phyloP scores from a whole-genome alignment of 805 yeast species.

The Starmerella stigmatis region DNA sequence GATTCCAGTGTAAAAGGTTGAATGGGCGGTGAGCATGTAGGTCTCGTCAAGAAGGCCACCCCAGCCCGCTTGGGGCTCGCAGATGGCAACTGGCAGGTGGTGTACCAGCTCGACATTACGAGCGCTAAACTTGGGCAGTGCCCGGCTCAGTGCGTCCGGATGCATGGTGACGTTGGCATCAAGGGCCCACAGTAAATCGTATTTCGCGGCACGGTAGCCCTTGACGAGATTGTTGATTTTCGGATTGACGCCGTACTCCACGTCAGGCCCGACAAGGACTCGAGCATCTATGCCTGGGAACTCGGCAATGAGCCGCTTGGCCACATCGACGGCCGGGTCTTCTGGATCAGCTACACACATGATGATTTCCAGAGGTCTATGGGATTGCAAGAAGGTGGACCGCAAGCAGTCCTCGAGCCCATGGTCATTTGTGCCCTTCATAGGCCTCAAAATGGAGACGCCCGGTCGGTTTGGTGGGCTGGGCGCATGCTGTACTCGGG shows the following conservation, averaged over 20 bases:
- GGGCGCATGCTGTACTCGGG: background rate
- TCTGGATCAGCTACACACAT: constrained; percentile 58
- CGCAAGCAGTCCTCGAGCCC: constrained; percentile 59
- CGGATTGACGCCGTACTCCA: constrained; percentile 68
- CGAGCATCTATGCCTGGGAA: constrained; percentile 51
- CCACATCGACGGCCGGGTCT: constrained; percentile 59
- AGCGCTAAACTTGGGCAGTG: constrained; percentile 41
- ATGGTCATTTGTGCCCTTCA: constrained; percentile 70
- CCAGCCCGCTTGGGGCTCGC: constrained; percentile 26
- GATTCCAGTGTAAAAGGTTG: constrained; percentile 71
- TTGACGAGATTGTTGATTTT: constrained; percentile 79
- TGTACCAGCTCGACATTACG: constrained; percentile 53
- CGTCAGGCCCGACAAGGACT: constrained; percentile 42
- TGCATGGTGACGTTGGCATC: constrained; percentile 78
- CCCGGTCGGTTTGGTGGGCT: constrained; percentile 31
- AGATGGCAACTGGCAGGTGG: constrained; percentile 50
- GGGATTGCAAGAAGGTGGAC: constrained; percentile 56
- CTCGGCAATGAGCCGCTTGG: constrained; percentile 38
- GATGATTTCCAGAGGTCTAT: constrained; percentile 57
- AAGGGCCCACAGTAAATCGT: constrained; percentile 72
- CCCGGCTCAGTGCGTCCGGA: constrained; percentile 52
- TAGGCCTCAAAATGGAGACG: constrained; percentile 70
- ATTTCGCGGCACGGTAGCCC: constrained; percentile 57
- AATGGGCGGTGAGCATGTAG: constrained; percentile 74
- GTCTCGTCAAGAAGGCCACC: constrained; percentile 75